phyloP scores from a whole-genome alignment of 1,284 basidiomycete genomes.

The Tausonia pullulans region DNA sequence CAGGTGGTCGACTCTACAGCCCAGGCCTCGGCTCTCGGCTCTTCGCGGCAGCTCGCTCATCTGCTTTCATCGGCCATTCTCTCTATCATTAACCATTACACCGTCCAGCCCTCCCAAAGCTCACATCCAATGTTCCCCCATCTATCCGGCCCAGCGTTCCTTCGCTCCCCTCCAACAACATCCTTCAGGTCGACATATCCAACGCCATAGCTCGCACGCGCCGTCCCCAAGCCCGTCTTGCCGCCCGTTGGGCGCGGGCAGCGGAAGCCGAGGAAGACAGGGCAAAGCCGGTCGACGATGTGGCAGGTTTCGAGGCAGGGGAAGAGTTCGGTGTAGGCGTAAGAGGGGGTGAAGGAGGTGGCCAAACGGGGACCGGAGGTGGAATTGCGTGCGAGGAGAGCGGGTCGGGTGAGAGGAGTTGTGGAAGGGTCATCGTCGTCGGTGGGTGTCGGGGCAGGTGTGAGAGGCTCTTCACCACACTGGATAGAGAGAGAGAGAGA shows the following conservation, averaged over 20 bases:
- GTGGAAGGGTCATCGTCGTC: background rate
- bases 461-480: background rate
- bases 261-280: slow-evolving; percentile 54
- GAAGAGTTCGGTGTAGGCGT: slow-evolving; percentile 49
- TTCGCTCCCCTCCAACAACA: too few species aligned
- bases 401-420: slow-evolving; percentile 22
- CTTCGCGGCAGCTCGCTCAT: too few species aligned
- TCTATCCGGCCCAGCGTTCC: too few species aligned
- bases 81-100: too few species aligned
- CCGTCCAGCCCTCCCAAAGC: too few species aligned
- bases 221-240: background rate
- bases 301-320: slow-evolving; percentile 70
- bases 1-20: too few species aligned
- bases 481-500: background rate
- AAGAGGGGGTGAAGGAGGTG: slow-evolving; percentile 22
- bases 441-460: background rate
- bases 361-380: slow-evolving; percentile 32
- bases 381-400: slow-evolving; percentile 38
- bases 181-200: background rate
- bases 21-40: too few species aligned
- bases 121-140: too few species aligned
- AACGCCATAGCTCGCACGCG: slow-evolving; percentile 1
- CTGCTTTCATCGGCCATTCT: too few species aligned
- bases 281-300: slow-evolving; percentile 61
- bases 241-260: slow-evolving; percentile 44